These are phyloP conservation scores for Drosera spatulata DNA, from an alignment of 179 eudicot species.

Conservation along the genomic window DNA sequence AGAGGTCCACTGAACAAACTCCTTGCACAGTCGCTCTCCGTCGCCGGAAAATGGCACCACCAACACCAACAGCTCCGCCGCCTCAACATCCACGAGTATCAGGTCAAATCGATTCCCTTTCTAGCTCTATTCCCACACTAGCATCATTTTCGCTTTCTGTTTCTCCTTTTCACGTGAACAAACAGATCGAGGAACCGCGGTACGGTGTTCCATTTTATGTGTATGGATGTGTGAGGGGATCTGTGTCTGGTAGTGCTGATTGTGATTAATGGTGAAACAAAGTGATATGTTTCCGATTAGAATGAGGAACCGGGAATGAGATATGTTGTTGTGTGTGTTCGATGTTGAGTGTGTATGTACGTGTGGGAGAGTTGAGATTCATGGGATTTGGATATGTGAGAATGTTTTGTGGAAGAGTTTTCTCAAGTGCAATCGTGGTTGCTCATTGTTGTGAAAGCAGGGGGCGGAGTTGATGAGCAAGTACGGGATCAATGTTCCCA, in stretches of 20 bases:
- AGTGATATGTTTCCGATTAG: too few species aligned
- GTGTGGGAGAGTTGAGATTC: not conserved
- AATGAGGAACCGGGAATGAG: too few species aligned
- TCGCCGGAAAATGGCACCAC: constrained; percentile 90
- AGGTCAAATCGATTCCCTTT: constrained; percentile 25
- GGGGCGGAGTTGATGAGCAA: constrained; percentile 94
- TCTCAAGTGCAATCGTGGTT: not conserved
- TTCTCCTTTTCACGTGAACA: too few species aligned
- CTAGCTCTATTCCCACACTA: not conserved
- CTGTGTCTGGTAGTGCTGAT: too few species aligned
- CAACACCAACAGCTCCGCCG: constrained; percentile 94
- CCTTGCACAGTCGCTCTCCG: constrained; percentile 47
- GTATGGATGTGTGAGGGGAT: too few species aligned
- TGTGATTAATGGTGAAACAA: too few species aligned
- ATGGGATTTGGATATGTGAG: not conserved
- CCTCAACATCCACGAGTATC: constrained; percentile 85
- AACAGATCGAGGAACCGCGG: too few species aligned
- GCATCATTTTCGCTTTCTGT: too few species aligned
- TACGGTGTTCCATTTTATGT: too few species aligned
- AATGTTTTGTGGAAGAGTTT: not conserved
- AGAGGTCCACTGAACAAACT: constrained; percentile 55
- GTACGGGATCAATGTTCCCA: constrained; percentile 81
- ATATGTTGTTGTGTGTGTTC: not conserved
- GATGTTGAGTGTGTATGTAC: not conserved
- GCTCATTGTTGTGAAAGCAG: constrained; percentile 20